Evolutionary conservation across 2,329 filamentous ascomycete species (phyloP).

Genomic region (Xylariales sp.): DNA sequence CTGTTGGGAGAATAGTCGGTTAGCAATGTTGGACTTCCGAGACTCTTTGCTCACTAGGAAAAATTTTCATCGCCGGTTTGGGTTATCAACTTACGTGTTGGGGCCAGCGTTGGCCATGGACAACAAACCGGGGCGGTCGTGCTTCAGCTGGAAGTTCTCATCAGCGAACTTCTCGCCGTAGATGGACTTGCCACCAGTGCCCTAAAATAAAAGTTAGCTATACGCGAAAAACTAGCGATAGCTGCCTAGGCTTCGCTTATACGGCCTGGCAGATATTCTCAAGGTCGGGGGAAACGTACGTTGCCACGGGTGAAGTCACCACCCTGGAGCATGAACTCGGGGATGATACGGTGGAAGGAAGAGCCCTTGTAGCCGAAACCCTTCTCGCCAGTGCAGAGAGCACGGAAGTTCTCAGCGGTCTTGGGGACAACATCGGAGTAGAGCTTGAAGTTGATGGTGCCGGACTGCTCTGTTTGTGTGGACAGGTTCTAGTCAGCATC

Average conservation of each 20-base stretch:
- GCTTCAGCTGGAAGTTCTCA: slow-evolving; percentile 81
- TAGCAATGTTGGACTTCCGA: too few relatives aligned
- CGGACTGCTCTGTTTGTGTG: slow-evolving; percentile 66
- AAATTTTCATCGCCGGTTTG: too few relatives aligned
- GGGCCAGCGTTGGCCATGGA: slow-evolving; percentile 95
- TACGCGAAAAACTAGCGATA: background rate
- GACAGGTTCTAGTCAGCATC: slow-evolving; percentile 17
- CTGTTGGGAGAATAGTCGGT: too few relatives aligned
- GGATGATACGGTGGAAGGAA: slow-evolving; percentile 89
- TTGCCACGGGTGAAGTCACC: slow-evolving; percentile 93
- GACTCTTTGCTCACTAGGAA: too few relatives aligned
- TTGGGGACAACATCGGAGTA: slow-evolving; percentile 83
- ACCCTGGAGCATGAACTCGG: slow-evolving; percentile 92
- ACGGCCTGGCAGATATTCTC: background rate
- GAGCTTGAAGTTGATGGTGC: slow-evolving; percentile 85
- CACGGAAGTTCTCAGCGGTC: slow-evolving; percentile 81
- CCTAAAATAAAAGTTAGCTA: slow-evolving; percentile 47
- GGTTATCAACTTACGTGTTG: slow-evolving; percentile 82
- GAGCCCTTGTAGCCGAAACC: slow-evolving; percentile 81
- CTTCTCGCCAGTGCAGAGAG: slow-evolving; percentile 76
- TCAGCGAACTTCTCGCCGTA: slow-evolving; percentile 93
- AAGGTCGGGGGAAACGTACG: slow-evolving; percentile 48
- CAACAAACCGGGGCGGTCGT: slow-evolving; percentile 71
- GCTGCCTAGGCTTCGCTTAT: background rate
- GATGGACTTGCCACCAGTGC: slow-evolving; percentile 89